phyloP scores from a whole-genome alignment of 2,329 filamentous ascomycete species.

The Apiospora malaysiana region DNA sequence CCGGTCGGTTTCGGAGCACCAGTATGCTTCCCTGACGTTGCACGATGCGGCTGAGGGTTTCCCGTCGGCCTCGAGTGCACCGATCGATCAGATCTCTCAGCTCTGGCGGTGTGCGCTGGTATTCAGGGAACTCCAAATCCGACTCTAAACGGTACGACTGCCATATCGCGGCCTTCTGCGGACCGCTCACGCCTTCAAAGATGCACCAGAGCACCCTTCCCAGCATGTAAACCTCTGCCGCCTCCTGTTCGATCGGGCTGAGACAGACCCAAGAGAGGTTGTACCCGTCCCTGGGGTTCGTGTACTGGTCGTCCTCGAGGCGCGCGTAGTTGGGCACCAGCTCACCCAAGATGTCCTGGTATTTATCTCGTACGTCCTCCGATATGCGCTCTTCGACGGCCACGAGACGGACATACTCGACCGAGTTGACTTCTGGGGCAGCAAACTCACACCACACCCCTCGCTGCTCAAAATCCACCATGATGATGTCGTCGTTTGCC shows the following conservation, averaged over 20 bases:
- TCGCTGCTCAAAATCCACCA: constrained; percentile 68
- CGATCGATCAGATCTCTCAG: constrained; percentile 55
- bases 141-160: constrained; percentile 64
- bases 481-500: constrained; percentile 51
- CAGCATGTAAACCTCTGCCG: constrained; percentile 67
- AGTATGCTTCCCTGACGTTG: constrained; percentile 53
- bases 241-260: constrained; percentile 57
- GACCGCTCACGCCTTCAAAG: constrained; percentile 65
- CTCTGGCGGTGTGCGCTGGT: constrained; percentile 50
- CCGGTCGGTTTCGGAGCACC: constrained; percentile 46
- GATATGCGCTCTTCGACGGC: constrained; percentile 56
- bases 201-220: constrained; percentile 67
- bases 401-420: constrained; percentile 63
- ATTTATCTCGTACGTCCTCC: constrained; percentile 46
- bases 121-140: constrained; percentile 61
- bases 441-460: constrained; percentile 69
- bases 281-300: constrained; percentile 55
- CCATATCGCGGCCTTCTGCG: constrained; percentile 63
- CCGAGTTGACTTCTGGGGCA: constrained; percentile 63
- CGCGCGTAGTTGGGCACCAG: constrained; percentile 55
- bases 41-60: constrained; percentile 51
- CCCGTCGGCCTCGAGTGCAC: constrained; percentile 56
- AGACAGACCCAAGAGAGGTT: constrained; percentile 63
- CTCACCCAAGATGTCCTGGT: constrained; percentile 46
- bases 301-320: constrained; percentile 50